A percentile compares a stretch with the other conserved stretches of the same genome.
These are phyloP conservation scores for Nemania diffusa DNA, from an alignment of 2,329 filamentous ascomycete genomes.

Conservation along the genomic window DNA sequence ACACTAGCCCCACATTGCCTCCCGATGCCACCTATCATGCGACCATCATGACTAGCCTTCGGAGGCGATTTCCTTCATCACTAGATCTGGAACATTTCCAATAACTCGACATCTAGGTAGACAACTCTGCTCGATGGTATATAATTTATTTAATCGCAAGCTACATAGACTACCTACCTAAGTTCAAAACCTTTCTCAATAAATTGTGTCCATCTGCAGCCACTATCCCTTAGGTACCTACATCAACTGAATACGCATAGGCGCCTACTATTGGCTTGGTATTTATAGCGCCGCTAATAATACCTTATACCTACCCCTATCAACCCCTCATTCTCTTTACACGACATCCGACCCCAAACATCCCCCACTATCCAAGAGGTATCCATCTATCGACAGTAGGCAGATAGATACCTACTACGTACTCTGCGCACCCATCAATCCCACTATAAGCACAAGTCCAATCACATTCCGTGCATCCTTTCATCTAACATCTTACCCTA, in stretches of 20 bases:
- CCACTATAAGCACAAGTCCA: not conserved
- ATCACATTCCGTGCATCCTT: not conserved
- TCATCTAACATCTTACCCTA: not conserved
- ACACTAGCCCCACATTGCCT: not conserved
- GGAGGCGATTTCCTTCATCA: not conserved
- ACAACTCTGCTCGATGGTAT: not conserved
- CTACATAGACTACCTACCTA: not conserved
- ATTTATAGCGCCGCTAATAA: conserved; percentile 13
- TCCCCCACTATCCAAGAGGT: conserved; percentile 2
- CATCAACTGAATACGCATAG: not conserved
- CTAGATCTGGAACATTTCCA: conserved; percentile 10
- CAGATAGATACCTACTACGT: not conserved
- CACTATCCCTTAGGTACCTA: not conserved
- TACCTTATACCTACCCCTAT: conserved; percentile 2
- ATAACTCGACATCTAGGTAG: not conserved
- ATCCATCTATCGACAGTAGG: not conserved
- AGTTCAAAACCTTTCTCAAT: not conserved
- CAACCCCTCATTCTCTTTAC: conserved; percentile 10
- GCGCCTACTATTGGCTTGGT: conserved; percentile 12
- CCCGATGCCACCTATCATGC: not conserved
- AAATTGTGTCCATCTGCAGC: not conserved
- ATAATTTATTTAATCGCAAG: not conserved
- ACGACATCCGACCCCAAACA: not conserved
- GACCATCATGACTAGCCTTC: not conserved
- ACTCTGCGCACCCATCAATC: not conserved